Evolutionary conservation across 2,329 filamentous ascomycete species (phyloP).

Genomic region (Stagonosporopsis tanaceti): DNA sequence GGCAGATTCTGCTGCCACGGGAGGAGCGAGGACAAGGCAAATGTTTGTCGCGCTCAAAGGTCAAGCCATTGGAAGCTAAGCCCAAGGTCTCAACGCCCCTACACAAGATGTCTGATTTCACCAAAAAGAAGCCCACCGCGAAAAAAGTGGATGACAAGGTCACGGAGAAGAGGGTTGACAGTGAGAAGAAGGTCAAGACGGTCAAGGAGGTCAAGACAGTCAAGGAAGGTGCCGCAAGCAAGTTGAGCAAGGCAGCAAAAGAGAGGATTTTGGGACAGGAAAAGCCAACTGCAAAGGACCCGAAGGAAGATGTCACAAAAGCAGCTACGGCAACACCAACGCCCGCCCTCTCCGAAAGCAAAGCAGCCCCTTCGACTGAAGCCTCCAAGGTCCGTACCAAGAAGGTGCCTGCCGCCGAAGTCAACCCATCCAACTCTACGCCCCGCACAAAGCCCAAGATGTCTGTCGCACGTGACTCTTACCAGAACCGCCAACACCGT

Average conservation of each 20-base stretch:
- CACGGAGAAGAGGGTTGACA: constrained; percentile 31
- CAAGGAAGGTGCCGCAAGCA: constrained; percentile 17
- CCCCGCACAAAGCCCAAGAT: constrained; percentile 44
- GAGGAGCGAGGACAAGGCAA: constrained; percentile 70
- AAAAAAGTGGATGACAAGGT: constrained; percentile 57
- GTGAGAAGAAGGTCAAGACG: constrained; percentile 36
- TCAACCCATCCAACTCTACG: constrained; percentile 32
- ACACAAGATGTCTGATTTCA: constrained; percentile 51
- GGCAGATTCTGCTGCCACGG: constrained; percentile 68
- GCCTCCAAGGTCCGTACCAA: constrained; percentile 39
- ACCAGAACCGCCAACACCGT: constrained; percentile 34
- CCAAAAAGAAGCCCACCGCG: constrained; percentile 53
- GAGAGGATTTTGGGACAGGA: constrained; percentile 31
- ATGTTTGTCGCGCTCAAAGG: constrained; percentile 65
- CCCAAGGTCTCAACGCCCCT: constrained; percentile 46
- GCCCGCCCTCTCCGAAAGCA: constrained; percentile 26
- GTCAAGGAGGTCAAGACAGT: constrained; percentile 47
- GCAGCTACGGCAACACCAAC: constrained; percentile 21
- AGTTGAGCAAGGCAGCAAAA: constrained; percentile 37
- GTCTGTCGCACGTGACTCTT: constrained; percentile 33
- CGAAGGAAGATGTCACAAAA: constrained; percentile 35
- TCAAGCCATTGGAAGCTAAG: constrained; percentile 52
- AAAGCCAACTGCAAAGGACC: constrained; percentile 33
- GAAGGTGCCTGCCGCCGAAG: constrained; percentile 35
- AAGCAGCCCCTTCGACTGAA: constrained; percentile 33